Base-by-base conservation (phyloP, 768 basidiomycete species). In the Terana coerulea region DNA sequence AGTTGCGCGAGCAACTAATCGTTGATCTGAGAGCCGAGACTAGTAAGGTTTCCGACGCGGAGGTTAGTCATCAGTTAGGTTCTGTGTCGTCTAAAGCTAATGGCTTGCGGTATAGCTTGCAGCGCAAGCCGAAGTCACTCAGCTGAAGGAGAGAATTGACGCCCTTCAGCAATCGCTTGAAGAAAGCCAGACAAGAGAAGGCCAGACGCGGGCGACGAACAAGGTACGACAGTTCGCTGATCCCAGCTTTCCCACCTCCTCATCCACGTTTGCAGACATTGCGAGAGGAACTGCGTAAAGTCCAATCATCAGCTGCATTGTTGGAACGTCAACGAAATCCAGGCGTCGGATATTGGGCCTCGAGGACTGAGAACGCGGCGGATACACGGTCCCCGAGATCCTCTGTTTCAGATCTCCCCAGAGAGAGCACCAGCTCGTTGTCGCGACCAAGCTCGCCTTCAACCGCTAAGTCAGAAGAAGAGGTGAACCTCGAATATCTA, bases 401-500 rank as follows among this genome's bases (percentile, higher is more conserved):
- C 14, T 72, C 76, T 6, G 59, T 72, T 11, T 69, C 77, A 12
- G 69, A 74, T 17, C 59, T 69, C 0, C 67, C 75, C 25, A 67
- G 70, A 26, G 59, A 68, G 28, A 59, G 61, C 34, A 54, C 67
- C 12, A 63, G n/a, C n/a, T n/a, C n/a, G n/a, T n/a, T n/a, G n/a
- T 65, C 2, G 24, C 49, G 67, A 41, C 63, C 67, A 3, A 53
- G 59, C n/a, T 61, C 68, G 5, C 67, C 69, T 15, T 39, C 72
- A 2, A 52, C 61, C 1, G 58, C 58, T 9, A 77, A 72, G 49
- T 80, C 79, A 10, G 94, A 98, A 37, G 95, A 95, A 63, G 95
- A 95, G 55, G 80, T 98, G 49, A 98, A 95, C 62, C 72, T 95
- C 7, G 97, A 98, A 70, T 99, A 99, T 68, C 69, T 99, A 40